phyloP scores from a whole-genome alignment of 495 filamentous ascomycete genomes.

The Trichoderma asperelloides region DNA sequence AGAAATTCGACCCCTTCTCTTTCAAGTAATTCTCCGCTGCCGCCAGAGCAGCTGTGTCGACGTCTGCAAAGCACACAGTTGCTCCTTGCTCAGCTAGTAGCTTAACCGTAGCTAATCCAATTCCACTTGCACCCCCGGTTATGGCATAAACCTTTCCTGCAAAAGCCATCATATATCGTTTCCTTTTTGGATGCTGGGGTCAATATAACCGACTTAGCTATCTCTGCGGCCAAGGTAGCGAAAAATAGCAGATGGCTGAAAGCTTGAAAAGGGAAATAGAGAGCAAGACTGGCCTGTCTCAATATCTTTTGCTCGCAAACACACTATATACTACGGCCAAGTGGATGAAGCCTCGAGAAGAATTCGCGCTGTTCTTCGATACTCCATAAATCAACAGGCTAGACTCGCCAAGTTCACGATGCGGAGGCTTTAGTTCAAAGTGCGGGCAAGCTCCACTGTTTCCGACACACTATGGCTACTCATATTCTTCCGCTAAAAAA shows the following conservation, averaged over 20 bases:
- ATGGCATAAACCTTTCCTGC: slow-evolving; percentile 34
- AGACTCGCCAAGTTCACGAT: not conserved
- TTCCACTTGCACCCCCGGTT: slow-evolving; percentile 40
- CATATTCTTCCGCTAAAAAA: not conserved
- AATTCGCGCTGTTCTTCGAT: too few species aligned
- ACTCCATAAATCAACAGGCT: not conserved
- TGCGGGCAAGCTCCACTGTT: not conserved
- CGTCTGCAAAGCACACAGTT: slow-evolving; percentile 34
- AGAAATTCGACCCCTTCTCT: slow-evolving; percentile 34
- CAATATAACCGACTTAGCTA: not conserved
- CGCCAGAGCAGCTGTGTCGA: slow-evolving; percentile 25
- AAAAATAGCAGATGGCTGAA: not conserved
- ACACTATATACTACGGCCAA: not conserved
- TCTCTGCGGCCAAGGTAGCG: not conserved
- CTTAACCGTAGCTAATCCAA: slow-evolving; percentile 37
- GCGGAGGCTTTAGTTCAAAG: not conserved
- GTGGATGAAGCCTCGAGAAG: not conserved
- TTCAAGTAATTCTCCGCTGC: slow-evolving; percentile 25
- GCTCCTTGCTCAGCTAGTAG: slow-evolving; percentile 34
- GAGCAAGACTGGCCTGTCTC: not conserved
- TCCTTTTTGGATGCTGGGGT: not conserved
- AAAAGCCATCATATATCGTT: slow-evolving; percentile 15
- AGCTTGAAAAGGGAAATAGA: not conserved
- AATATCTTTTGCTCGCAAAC: not conserved
- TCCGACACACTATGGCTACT: not conserved